These are phyloP conservation scores for Ustilago xerochloae DNA, from an alignment of 1,284 basidiomycete species.

Conservation along the genomic window DNA sequence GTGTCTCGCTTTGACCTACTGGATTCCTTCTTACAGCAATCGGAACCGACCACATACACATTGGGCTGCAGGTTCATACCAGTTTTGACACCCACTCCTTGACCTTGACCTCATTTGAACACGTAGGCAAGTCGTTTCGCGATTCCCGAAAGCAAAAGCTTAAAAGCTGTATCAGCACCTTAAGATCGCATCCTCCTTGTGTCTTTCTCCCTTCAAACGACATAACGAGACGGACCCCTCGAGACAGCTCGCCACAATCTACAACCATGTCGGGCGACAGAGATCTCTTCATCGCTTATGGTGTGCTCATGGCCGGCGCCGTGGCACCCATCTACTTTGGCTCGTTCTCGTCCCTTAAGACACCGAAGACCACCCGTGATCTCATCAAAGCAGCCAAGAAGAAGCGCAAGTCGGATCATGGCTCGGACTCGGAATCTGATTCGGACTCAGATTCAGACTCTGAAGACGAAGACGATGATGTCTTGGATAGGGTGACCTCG, in stretches of 20 bases:
- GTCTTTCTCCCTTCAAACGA: no score
- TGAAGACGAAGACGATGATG: conserved; percentile 54
- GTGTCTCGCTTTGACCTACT: no score
- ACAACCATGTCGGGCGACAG: conserved; percentile 38
- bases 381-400: conserved; percentile 47
- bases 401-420: conserved; percentile 15
- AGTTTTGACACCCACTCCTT: background rate
- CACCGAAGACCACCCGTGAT: conserved; percentile 56
- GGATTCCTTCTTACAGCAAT: no score
- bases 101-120: conserved; percentile 23
- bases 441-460: conserved; percentile 30
- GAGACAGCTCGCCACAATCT: conserved; percentile 14
- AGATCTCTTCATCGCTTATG: conserved; percentile 59
- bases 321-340: conserved; percentile 62
- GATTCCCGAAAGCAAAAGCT: no score
- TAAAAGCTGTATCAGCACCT: no score
- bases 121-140: no score
- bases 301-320: conserved; percentile 54
- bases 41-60: no score
- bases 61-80: no score
- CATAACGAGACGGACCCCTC: no score
- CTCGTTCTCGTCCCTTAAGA: conserved; percentile 58
- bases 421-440: conserved; percentile 21
- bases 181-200: no score
- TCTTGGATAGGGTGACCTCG: conserved; percentile 57